A percentile compares a stretch with the other conserved stretches of the same genome.
Conservation (phyloP, 805 yeast species). For the Tetrapisispora taiwanensis region DNA sequence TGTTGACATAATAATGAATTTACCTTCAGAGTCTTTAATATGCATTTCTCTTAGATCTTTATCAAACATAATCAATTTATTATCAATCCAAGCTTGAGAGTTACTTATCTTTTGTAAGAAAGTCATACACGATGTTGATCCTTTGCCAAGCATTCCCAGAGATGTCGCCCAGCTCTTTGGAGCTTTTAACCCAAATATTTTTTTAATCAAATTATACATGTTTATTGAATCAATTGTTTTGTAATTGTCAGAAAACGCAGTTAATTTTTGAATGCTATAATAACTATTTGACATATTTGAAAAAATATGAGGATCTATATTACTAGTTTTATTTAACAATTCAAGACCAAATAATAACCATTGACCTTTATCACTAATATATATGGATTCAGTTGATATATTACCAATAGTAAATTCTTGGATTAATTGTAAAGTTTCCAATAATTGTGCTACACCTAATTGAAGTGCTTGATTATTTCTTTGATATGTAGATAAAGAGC, state of each 20-base stretch:
- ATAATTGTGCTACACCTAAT: conserved; percentile 20
- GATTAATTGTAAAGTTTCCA: conserved; percentile 19
- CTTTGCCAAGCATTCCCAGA: conserved; percentile 8
- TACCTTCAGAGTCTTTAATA: conserved; percentile 44
- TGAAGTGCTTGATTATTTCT: conserved; percentile 12
- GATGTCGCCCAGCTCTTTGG: conserved; percentile 31
- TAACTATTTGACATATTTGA: conserved; percentile 6
- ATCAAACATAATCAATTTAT: conserved; percentile 42
- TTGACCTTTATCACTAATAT: conserved; percentile 59
- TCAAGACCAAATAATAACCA: conserved; percentile 85
- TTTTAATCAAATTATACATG: conserved; percentile 30
- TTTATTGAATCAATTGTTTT: conserved; percentile 21
- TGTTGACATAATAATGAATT: conserved; percentile 30
- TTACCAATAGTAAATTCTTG: conserved; percentile 51
- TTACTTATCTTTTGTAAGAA: conserved; percentile 28
- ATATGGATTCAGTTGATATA: conserved; percentile 47
- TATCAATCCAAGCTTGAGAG: conserved; percentile 30
- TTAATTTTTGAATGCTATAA: conserved; percentile 7
- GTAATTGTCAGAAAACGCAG: conserved; percentile 28
- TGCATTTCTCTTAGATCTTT: conserved; percentile 46
- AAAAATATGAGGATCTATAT: conserved; percentile 11
- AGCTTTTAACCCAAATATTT: conserved; percentile 31
- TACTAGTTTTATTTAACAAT: conserved; percentile 28
- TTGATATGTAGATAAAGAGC: conserved; percentile 5
- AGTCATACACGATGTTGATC: conserved; percentile 22